Conservation (phyloP, 2,329 filamentous ascomycete genomes). For the Lecanicillium sp. region DNA sequence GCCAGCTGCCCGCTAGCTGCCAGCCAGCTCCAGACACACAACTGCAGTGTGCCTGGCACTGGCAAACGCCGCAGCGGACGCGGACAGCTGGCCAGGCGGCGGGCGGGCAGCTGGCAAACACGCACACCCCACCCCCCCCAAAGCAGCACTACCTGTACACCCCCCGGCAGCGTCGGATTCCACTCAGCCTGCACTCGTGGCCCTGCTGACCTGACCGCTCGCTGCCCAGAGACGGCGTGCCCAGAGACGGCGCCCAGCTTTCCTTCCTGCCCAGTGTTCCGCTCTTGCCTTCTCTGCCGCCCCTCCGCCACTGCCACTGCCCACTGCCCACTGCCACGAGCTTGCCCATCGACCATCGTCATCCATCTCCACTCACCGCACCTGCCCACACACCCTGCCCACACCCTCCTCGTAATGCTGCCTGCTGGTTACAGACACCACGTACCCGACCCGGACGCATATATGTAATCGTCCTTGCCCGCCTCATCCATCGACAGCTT, state of each 20-base stretch:
- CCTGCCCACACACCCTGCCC: neutral
- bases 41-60: too few species aligned
- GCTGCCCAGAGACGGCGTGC: neutral
- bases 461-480: constrained; percentile 12
- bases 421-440: neutral
- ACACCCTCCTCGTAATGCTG: neutral
- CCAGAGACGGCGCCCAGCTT: too few species aligned
- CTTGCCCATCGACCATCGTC: constrained; percentile 8
- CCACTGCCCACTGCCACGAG: constrained; percentile 2
- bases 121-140: neutral
- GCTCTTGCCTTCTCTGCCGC: too few species aligned
- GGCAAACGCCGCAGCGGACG: too few species aligned
- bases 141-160: too few species aligned
- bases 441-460: constrained; percentile 6
- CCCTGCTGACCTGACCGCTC: constrained; percentile 4
- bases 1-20: too few species aligned
- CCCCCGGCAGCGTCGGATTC: constrained; percentile 1
- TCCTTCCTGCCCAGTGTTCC: too few species aligned
- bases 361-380: constrained; percentile 8
- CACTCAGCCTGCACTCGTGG: neutral
- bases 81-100: too few species aligned
- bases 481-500: constrained; percentile 1
- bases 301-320: neutral
- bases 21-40: neutral
- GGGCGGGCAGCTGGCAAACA: too few species aligned